Base-by-base conservation (phyloP, 176 grass and related monocot genomes). In the Stipa capillata region DNA sequence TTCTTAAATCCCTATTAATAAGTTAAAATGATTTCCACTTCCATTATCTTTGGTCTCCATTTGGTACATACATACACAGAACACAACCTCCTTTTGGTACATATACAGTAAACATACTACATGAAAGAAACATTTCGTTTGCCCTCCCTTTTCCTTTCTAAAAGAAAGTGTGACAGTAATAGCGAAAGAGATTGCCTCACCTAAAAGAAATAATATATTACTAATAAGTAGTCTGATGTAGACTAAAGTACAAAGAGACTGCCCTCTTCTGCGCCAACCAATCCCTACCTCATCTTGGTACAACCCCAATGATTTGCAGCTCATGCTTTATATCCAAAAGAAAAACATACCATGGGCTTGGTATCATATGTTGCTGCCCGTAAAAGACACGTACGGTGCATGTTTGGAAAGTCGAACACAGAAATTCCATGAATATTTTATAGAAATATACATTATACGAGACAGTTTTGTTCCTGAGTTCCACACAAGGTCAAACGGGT, bases 111-210 rank as follows among this genome's bases (percentile, higher is more conserved):
- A 39, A 40, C 34, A 48, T 28, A 73, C 31, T 73, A 4, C 67
- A 79, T 76, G 85, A 82, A 82, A 82, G 62, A 71, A 82, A 71
- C 72, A 82, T 72, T 71, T 41, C 47, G 79, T 43, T 87, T 69
- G 16, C 77, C 77, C 23, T 8, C 25, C 7, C 4, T 63, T 87
- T 35, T 1, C 56, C 49, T 83, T 83, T 79, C 21, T 9, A 74
- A 84, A 84, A 80, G 33, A 75, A 88, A 75, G 69, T 16, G 33
- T 44, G 87, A 84, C 15, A 74, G 61, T 23, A 89, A 89, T 34
- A 69, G 42, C 59, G 76, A 88, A 84, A 84, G 76, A 80, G 61
- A 80, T 69, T 69, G 59, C 51, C 81, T 84, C 68, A 79, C 86
- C 80, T 73, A 88, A 84, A 79, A 67, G 76, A 31, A 63, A 35